Conservation (phyloP, 768 basidiomycete species). For the Termitomyces sp. region DNA sequence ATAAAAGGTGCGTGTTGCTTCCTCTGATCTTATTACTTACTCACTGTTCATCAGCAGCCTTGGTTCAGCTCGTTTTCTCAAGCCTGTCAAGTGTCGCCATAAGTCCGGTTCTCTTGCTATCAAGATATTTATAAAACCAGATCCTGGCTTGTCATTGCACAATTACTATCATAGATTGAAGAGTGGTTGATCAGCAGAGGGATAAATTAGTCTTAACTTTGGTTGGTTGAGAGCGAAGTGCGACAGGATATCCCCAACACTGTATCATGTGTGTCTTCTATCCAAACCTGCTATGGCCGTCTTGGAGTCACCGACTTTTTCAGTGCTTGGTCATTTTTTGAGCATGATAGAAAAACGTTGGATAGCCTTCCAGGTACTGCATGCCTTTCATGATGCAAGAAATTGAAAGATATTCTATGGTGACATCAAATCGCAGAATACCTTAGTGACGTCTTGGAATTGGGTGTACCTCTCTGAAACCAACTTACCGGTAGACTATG, state of each 20-base stretch:
- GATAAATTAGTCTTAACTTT: conserved; percentile 2
- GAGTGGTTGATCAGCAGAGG: conserved; percentile 33
- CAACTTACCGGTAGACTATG: too few species aligned
- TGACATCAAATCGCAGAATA: conserved; percentile 96
- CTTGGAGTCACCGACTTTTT: conserved; percentile 1
- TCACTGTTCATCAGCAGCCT: conserved; percentile 10
- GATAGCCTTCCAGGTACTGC: conserved; percentile 92
- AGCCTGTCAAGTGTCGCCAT: conserved; percentile 87
- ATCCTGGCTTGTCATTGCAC: conserved; percentile 74
- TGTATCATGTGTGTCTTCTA: conserved; percentile 77
- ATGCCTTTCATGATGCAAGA: conserved; percentile 76
- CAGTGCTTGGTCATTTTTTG: conserved; percentile 94
- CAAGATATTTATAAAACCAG: conserved; percentile 95
- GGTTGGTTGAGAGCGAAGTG: conserved; percentile 76
- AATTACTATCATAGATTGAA: conserved; percentile 76
- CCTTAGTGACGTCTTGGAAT: conserved; percentile 95
- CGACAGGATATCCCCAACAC: conserved; percentile 82
- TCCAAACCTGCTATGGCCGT: neutral
- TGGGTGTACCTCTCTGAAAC: conserved; percentile 96
- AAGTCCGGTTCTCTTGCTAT: conserved; percentile 78
- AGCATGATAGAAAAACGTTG: conserved; percentile 92
- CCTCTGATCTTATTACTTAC: neutral
- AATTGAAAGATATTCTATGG: conserved; percentile 91
- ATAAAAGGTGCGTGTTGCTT: conserved; percentile 64
- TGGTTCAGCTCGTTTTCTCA: conserved; percentile 35